A percentile compares a stretch with the other conserved stretches of the same genome.
Conservation (phyloP, 306 rosid species). For the Sphenostylis stenocarpa region DNA sequence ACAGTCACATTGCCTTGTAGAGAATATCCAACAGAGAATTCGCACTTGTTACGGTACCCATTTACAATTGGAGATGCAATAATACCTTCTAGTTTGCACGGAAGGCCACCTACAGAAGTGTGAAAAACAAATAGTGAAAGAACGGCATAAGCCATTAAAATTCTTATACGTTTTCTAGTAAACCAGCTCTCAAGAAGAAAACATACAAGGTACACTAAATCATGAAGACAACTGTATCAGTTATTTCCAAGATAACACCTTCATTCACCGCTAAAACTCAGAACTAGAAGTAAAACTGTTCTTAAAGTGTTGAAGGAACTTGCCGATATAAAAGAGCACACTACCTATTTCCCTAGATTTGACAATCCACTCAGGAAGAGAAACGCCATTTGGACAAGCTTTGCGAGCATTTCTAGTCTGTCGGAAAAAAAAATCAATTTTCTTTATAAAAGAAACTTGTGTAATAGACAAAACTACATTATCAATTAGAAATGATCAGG, state of each 20-base stretch:
- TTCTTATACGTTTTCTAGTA: not conserved
- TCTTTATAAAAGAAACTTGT: not conserved
- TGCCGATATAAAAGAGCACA: constrained; percentile 21
- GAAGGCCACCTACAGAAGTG: constrained; percentile 77
- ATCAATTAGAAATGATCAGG: constrained; percentile 27
- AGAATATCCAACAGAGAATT: constrained; percentile 92
- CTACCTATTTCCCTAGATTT: constrained; percentile 85
- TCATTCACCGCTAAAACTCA: constrained; percentile 3
- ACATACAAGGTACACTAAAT: not conserved
- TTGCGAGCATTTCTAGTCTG: constrained; percentile 91
- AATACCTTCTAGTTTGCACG: constrained; percentile 84
- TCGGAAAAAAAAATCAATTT: constrained; percentile 23
- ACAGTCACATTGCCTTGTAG: constrained; percentile 76
- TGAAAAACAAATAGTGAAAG: constrained; percentile 14
- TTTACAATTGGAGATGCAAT: constrained; percentile 80
- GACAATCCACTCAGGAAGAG: constrained; percentile 90
- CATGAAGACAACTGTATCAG: constrained; percentile 11
- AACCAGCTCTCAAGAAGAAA: constrained; percentile 9
- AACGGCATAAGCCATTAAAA: constrained; percentile 22
- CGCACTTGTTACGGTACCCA: constrained; percentile 96
- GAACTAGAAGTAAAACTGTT: not conserved
- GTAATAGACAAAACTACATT: not conserved
- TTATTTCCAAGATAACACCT: constrained; percentile 3
- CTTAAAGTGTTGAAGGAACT: not conserved
- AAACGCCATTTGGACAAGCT: constrained; percentile 80